These are phyloP conservation scores for Chlorella variabilis DNA, from an alignment of 163 green algal species.

Conservation along the genomic window DNA sequence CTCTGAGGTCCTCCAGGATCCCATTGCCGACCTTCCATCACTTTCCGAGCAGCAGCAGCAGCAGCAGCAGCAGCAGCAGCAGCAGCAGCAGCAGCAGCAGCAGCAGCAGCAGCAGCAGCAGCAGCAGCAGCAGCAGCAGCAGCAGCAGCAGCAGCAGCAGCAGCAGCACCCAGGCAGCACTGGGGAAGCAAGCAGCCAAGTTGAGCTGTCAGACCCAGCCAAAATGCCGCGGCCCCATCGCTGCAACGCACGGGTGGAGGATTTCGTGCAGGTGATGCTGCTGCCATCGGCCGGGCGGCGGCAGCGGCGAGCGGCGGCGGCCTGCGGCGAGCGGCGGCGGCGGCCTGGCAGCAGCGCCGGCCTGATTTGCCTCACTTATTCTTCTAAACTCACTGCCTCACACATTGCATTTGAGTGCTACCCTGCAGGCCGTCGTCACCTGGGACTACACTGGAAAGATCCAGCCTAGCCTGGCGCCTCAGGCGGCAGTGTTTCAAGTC, in stretches of 20 bases:
- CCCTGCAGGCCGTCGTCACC: constrained; percentile 51
- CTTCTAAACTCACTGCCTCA: too few relatives aligned
- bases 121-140: not conserved
- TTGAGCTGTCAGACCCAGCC: not conserved
- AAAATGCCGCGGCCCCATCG: constrained; percentile 48
- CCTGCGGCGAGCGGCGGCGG: too few relatives aligned
- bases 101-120: not conserved
- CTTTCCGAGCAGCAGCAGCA: not conserved
- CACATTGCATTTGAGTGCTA: not conserved
- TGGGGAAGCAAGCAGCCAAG: too few relatives aligned
- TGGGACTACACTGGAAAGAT: constrained; percentile 54
- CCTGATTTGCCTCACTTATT: too few relatives aligned
- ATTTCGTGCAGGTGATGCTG: constrained; percentile 57
- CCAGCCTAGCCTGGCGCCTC: constrained; percentile 45
- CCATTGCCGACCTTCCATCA: not conserved
- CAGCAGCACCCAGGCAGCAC: too few relatives aligned
- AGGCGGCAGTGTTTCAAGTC: constrained; percentile 53
- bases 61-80: not conserved
- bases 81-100: not conserved
- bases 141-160: not conserved
- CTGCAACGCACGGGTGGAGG: constrained; percentile 61
- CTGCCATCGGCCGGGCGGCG: too few relatives aligned
- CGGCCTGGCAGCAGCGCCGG: too few relatives aligned
- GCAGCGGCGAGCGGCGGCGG: too few relatives aligned
- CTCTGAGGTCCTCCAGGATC: too few relatives aligned